Evolutionary conservation across 768 basidiomycete species (phyloP).

Genomic region (Suillus brevipes): DNA sequence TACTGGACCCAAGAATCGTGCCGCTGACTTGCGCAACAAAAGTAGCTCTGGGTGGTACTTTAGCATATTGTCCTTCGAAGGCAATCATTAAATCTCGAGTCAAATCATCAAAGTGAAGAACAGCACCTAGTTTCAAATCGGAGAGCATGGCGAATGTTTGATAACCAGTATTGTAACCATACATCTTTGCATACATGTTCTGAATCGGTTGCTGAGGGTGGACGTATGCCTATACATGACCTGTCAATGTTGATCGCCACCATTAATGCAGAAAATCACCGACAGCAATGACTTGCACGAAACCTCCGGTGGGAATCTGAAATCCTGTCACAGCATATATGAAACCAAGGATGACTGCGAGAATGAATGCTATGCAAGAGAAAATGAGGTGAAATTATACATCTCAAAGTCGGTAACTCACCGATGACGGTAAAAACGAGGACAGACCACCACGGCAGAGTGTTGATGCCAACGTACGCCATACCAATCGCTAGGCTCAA

Average conservation of each 20-base stretch:
- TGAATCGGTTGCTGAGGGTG: constrained; percentile 17
- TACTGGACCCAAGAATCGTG: constrained; percentile 51
- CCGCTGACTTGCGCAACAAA: constrained; percentile 51
- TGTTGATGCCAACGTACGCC: constrained; percentile 38
- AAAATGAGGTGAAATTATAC: constrained; percentile 21
- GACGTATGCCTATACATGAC: constrained; percentile 28
- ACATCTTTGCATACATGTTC: constrained; percentile 55
- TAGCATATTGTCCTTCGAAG: constrained; percentile 56
- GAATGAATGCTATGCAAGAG: constrained; percentile 23
- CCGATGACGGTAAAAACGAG: constrained; percentile 46
- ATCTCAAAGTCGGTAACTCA: constrained; percentile 15
- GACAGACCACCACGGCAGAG: constrained; percentile 57
- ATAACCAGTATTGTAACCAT: constrained; percentile 51
- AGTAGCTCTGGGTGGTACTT: constrained; percentile 50
- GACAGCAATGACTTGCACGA: constrained; percentile 18
- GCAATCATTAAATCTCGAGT: constrained; percentile 19
- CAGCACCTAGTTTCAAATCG: constrained; percentile 31
- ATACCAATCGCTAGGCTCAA: constrained; percentile 51
- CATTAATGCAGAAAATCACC: constrained; percentile 5
- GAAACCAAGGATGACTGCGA: constrained; percentile 44
- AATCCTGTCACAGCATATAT: constrained; percentile 21
- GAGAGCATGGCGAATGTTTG: constrained; percentile 56
- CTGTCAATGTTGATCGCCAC: constrained; percentile 9
- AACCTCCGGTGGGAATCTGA: constrained; percentile 12
- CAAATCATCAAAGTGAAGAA: constrained; percentile 7